Evolutionary conservation across 257 asterid genomes (phyloP), one percentile per base, ranked within the genome.

Genomic region (Solanum dulcamara): DNA sequence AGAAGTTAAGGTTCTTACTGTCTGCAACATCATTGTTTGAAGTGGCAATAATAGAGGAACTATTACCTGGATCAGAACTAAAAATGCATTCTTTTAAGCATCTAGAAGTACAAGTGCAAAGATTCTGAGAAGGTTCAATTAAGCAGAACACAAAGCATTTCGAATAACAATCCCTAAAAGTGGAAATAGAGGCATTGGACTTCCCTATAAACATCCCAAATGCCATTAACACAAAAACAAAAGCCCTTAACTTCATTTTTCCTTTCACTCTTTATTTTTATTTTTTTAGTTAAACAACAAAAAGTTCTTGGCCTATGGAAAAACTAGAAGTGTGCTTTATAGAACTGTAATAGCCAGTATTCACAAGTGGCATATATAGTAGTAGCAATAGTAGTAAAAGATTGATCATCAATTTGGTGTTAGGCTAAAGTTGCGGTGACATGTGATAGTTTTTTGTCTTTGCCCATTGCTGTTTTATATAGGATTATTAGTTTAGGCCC

Each of bases 51-150:
- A 68, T 6, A 18, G 81, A 72, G 0, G 59, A 13, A 74, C 8
- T 24, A n/a, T 79, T 79, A 28, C 37, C 44, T 46, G 80, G 40
- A 59, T 87, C 89, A 10, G 92, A 87, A 59, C 24, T 84, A 68
- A 96, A 96, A 90, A 96, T 94, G 93, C 99, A 96, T 15, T 93
- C 91, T 87, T 93, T 96, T 86, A 96, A 87, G 93, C 99, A 96
- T 57, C 88, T 91, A 26, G 98, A 93, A 44, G 99, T 91, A 92
- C 99, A 96, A 50, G 95, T 87, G 50, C 99, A 96, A 1, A 96
- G 98, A 10, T 93, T 93, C 80, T 93, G 91, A 6, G 97, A 44
- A 80, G 99, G 99, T 35, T 94, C 97, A 60, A 96, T 94, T 93
- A 96, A 91, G 87, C 99, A 96, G 86, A 93, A 91, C 5, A 96